Base-by-base conservation (phyloP, 805 yeast species). In the Saccharomyces mikatae region DNA sequence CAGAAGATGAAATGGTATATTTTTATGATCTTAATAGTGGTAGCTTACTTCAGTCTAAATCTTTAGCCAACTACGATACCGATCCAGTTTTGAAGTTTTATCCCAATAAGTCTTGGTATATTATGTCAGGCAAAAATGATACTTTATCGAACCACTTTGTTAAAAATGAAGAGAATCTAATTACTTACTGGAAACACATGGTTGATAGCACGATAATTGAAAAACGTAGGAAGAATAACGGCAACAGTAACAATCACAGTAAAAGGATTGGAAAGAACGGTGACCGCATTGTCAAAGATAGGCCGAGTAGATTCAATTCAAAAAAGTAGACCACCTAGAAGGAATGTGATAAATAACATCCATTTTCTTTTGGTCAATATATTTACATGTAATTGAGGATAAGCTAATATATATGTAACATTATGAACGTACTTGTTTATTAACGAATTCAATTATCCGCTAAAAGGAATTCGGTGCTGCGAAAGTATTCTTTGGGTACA, bases 401-500 rank as follows among this genome's bases (percentile, higher is more conserved):
- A 36, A 36, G 6, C 11, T 17, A 17, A 36, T 36, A 17, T 36
- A 36, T 36, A 36, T 36, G 44, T 36, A 36, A 36, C 44, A 17
- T 36, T 36, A 36, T 2, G 8, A 32, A 32, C 21, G 21, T 14
- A 32, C 21, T 17, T 14, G 8, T 32, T 32, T 14, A 6, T 5
- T 24, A 24, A 17, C n/a, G 44, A 17, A 17, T 21, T 36, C 44
- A 36, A 36, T 36, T 36, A 36, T 36, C 44, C 41, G 76, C 66
- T 52, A 75, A 63, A 54, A 76, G 58, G 57, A 65, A 72, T 47
- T 67, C 75, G 48, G 86, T 76, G 55, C 81, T 77, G 22, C 74
- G 64, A 66, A 70, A 90, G 69, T 89, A 89, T 41, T 74, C 76
- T 27, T 67, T 60, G 47, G 74, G 74, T 54, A 87, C 82, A 53